These are phyloP conservation scores for Saccharomycodes ludwigii DNA, from an alignment of 805 yeast species.

Conservation along the genomic window DNA sequence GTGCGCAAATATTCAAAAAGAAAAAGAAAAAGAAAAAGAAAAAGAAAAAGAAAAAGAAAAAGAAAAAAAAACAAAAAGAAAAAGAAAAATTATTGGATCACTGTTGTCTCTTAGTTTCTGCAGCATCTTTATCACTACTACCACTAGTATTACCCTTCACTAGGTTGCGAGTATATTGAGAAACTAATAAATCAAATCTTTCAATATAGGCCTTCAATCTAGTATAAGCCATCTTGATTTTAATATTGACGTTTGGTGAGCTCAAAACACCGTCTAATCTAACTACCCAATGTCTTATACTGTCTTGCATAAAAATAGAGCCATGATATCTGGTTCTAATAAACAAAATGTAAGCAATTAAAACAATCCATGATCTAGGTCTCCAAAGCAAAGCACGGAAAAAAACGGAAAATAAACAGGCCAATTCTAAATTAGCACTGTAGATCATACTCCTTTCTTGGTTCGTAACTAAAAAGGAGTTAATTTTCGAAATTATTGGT, in stretches of 20 bases:
- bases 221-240: constrained; percentile 37
- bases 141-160: too few species aligned
- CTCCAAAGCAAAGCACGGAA: constrained; percentile 48
- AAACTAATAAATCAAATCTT: too few species aligned
- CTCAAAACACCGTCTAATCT: constrained; percentile 44
- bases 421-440: constrained; percentile 49
- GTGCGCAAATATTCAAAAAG: too few species aligned
- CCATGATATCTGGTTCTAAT: constrained; percentile 69
- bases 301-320: constrained; percentile 58
- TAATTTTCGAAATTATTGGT: constrained; percentile 22
- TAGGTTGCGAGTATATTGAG: too few species aligned
- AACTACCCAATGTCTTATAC: constrained; percentile 58
- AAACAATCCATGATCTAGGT: constrained; percentile 47
- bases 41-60: too few species aligned
- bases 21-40: too few species aligned
- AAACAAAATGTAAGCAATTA: constrained; percentile 46
- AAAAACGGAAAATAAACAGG: constrained; percentile 29
- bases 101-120: too few species aligned
- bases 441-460: constrained; percentile 47
- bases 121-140: too few species aligned
- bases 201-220: constrained; percentile 32
- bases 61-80: too few species aligned
- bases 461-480: constrained; percentile 35
- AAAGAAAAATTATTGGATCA: too few species aligned
- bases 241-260: constrained; percentile 42